phyloP scores from a whole-genome alignment of 2,329 filamentous ascomycete genomes.

The Hypocrella siamensis region DNA sequence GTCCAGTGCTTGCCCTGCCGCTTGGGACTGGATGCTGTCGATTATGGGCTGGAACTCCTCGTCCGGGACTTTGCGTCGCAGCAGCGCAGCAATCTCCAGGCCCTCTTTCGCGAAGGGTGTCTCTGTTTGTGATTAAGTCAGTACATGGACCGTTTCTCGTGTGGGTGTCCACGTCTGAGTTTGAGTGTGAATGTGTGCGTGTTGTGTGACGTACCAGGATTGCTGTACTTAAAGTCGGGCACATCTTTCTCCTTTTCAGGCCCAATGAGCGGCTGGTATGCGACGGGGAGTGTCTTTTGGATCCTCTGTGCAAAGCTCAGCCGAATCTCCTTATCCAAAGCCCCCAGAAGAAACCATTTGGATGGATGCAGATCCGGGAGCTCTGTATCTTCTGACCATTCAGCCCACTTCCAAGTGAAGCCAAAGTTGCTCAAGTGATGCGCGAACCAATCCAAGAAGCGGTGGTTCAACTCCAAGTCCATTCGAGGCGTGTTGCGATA shows the following conservation, averaged over 20 bases:
- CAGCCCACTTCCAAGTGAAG: conserved; percentile 98
- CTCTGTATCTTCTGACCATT: conserved; percentile 81
- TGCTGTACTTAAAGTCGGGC: conserved; percentile 84
- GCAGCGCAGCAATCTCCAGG: conserved; percentile 61
- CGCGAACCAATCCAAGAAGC: conserved; percentile 95
- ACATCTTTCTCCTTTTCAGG: conserved; percentile 86
- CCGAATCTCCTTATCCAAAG: conserved; percentile 91
- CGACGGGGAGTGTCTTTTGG: conserved; percentile 76
- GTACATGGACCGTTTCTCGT: background rate
- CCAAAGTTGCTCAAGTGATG: conserved; percentile 98
- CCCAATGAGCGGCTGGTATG: conserved; percentile 67
- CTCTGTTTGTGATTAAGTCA: conserved; percentile 27
- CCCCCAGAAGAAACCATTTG: conserved; percentile 85
- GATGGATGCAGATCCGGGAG: conserved; percentile 65
- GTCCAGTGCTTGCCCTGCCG: conserved; percentile 55
- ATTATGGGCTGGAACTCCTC: conserved; percentile 76
- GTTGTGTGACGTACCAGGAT: conserved; percentile 42
- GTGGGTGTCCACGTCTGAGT: no score
- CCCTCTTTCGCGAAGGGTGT: conserved; percentile 74
- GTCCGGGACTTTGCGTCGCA: conserved; percentile 72
- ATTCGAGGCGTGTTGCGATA: conserved; percentile 71
- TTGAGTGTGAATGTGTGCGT: no score
- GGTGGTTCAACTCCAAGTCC: conserved; percentile 72
- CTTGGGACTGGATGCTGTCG: conserved; percentile 65
- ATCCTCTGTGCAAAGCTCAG: conserved; percentile 93